Evolutionary conservation across 352 stramenopile genomes (phyloP).

Genomic region (Aphanomyces astaci): DNA sequence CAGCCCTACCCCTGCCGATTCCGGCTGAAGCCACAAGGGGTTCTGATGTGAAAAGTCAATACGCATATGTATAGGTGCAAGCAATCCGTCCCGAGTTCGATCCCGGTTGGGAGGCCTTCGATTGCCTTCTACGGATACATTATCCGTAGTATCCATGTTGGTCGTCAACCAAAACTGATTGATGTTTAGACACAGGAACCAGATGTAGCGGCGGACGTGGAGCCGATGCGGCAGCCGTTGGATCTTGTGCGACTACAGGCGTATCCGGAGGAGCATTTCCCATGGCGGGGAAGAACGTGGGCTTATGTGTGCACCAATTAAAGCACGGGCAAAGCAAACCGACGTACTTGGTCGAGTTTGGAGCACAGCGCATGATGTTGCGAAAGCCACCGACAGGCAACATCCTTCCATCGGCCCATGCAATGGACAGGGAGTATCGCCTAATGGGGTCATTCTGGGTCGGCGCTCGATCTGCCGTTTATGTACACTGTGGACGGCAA

Average conservation of each 20-base stretch:
- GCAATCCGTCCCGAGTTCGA: too few species aligned
- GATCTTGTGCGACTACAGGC: constrained; percentile 2
- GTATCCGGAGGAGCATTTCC: constrained; percentile 12
- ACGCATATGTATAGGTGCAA: too few species aligned
- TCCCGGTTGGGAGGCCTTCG: too few species aligned
- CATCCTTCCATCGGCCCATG: constrained; percentile 72
- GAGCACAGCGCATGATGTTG: constrained; percentile 56
- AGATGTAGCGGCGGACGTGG: constrained; percentile 2
- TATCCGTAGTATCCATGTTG: too few species aligned
- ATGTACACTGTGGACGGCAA: constrained; percentile 31
- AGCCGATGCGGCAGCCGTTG: constrained; percentile 17
- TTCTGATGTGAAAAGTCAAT: too few species aligned
- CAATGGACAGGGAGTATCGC: constrained; percentile 65
- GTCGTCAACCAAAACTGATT: not conserved
- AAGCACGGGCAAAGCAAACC: constrained; percentile 82
- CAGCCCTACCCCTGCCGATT: too few species aligned
- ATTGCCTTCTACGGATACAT: too few species aligned
- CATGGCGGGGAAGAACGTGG: not conserved
- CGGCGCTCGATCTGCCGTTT: constrained; percentile 66
- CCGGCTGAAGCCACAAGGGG: too few species aligned
- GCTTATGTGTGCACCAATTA: constrained; percentile 53
- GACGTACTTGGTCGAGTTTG: constrained; percentile 76
- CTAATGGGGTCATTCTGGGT: too few species aligned
- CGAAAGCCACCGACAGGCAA: constrained; percentile 77
- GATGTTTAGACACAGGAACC: not conserved